Base-by-base conservation (phyloP, 202 grass and related monocot genomes). In the Cymbopogon flexuosus region DNA sequence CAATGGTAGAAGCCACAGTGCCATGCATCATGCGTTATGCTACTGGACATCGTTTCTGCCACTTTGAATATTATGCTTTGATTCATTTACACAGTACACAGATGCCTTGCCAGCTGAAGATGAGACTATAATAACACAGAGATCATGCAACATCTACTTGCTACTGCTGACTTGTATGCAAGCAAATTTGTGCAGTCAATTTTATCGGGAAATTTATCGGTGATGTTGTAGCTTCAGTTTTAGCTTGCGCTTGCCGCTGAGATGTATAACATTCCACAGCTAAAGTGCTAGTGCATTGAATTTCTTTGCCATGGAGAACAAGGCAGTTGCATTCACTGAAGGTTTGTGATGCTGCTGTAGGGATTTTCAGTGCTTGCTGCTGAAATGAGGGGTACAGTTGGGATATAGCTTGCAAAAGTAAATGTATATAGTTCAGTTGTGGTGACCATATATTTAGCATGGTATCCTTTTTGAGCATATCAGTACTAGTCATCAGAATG, bases 101-200 rank as follows among this genome's bases (percentile, higher is more conserved):
- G 37, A 40, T 40, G 37, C 37, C 37, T 40, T 40, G 8, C 37
- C 37, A 9, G 37, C 37, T 40, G 37, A 40, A 40, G 4, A 33
- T 33, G 31, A 35, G 61, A 18, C 12, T 64, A 10, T 63, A 10
- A 33, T 27, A 33, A 4, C 5, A 29, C 3, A 8, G 34, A 76
- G 3, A 58, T 78, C 30, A 23, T 71, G 41, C 80, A 47, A 22
- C 65, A 79, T 83, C 70, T 87, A 0, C 41, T 87, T 42, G 80
- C 63, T 14, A 73, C 54, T 12, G 80, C 85, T 4, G 73, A 88
- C 9, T 33, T 65, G 2, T 83, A 78, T 37, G 40, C 79, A 88
- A 77, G 80, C 58, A 72, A 2, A 67, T 84, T 18, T 88, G 85
- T 15, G 72, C 80, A 46, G 39, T 83, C 19, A 78, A 74, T 7